These are phyloP conservation scores for Lachancea thermotolerans DNA, from an alignment of 805 yeast genomes.

Conservation along the genomic window DNA sequence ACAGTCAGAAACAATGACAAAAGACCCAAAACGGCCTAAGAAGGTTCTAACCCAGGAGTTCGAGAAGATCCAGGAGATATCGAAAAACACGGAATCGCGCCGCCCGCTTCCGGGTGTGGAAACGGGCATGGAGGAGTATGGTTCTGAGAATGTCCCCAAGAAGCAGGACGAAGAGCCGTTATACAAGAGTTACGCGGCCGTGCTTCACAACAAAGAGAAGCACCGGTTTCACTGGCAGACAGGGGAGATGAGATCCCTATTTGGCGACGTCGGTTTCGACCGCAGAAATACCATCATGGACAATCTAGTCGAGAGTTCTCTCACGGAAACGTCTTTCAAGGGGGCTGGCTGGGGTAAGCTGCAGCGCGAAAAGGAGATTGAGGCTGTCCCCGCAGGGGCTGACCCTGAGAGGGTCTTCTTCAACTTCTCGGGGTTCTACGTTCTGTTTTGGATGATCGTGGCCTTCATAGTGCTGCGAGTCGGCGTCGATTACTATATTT, in stretches of 20 bases:
- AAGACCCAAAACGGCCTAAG: not conserved
- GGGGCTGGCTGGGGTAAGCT: constrained; percentile 28
- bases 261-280: constrained; percentile 46
- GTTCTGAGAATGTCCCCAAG: not conserved
- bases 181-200: constrained; percentile 9
- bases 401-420: not conserved
- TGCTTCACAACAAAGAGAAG: constrained; percentile 18
- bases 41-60: constrained; percentile 6
- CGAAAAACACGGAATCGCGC: not conserved
- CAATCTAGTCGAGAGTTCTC: constrained; percentile 27
- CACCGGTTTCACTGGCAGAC: constrained; percentile 18
- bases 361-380: constrained; percentile 7
- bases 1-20: not conserved
- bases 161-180: not conserved
- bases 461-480: constrained; percentile 49
- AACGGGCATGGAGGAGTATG: constrained; percentile 6
- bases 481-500: constrained; percentile 45
- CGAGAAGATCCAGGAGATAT: constrained; percentile 5
- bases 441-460: constrained; percentile 68
- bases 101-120: constrained; percentile 6
- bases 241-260: constrained; percentile 40
- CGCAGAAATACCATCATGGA: constrained; percentile 48
- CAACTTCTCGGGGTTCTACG: constrained; percentile 70
- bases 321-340: constrained; percentile 21
- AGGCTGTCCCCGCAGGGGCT: not conserved